Percentiles rank a stretch among this genome's conserved stretches.
Conservation (phyloP, 225 moss, liverwort and hornwort genomes). For the Lunularia cruciata region DNA sequence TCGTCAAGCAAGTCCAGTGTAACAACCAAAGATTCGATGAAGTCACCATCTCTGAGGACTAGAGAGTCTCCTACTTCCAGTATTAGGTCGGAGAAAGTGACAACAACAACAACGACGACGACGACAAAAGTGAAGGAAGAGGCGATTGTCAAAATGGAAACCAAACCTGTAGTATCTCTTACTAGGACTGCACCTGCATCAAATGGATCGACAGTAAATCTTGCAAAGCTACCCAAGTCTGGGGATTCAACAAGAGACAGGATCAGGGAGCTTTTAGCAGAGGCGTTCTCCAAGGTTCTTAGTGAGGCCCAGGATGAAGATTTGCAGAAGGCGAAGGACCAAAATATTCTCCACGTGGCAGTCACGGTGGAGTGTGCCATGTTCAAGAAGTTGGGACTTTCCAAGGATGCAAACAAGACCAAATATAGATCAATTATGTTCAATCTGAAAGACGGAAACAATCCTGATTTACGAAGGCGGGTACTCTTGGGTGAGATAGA, state of each 20-base stretch:
- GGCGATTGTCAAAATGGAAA: conserved; percentile 27
- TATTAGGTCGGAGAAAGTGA: conserved; percentile 33
- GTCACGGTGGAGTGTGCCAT: conserved; percentile 64
- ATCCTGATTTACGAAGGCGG: conserved; percentile 86
- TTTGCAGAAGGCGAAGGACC: conserved; percentile 46
- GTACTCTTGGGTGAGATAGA: conserved; percentile 76
- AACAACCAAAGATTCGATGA: conserved; percentile 29
- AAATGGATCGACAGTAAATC: conserved; percentile 39
- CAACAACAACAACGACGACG: too few relatives aligned
- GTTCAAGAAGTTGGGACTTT: conserved; percentile 73
- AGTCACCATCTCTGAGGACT: conserved; percentile 26
- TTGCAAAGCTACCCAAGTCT: conserved; percentile 58
- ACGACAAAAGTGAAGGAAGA: conserved; percentile 4
- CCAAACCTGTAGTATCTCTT: conserved; percentile 19
- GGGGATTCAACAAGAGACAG: conserved; percentile 64
- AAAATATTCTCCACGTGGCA: conserved; percentile 53
- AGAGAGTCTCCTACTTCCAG: conserved; percentile 29
- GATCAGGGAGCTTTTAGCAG: conserved; percentile 62
- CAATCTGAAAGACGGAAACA: conserved; percentile 87
- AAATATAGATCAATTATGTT: conserved; percentile 80
- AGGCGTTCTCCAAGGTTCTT: conserved; percentile 66
- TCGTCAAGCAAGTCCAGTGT: conserved; percentile 43
- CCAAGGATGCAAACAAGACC: conserved; percentile 44
- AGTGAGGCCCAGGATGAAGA: conserved; percentile 56
- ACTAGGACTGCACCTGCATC: conserved; percentile 16